Evolutionary conservation across 2,329 filamentous ascomycete species (phyloP), one percentile per base, ranked within the genome.

Genomic region (Tympanopsis confertula): DNA sequence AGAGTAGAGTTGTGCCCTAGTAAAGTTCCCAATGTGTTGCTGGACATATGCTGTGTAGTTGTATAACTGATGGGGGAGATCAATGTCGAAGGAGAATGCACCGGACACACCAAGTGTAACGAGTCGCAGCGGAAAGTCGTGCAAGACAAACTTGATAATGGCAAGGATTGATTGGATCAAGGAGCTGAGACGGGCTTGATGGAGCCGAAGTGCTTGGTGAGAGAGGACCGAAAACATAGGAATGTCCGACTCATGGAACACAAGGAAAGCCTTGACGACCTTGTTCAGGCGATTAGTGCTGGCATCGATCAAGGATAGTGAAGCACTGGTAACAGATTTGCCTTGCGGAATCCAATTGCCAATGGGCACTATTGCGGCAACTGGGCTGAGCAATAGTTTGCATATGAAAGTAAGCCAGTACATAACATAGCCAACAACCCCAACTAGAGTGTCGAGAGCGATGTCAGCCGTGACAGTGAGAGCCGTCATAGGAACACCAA

Each of bases 391-490:
- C 4, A 56, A 19, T 15, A 51, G 35, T 37, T 51, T 57, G 43
- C 51, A 47, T 4, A 56, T 42, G 24, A 60, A 45, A 38, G 50
- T 62, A 22, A 51, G 42, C 46, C 49, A 54, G 41, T 63, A 66
- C 39, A 65, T 55, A 20, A 61, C 35, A 41, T 65, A 33, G 15
- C 30, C 19, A 14, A 58, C 71, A 2, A 61, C 73, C 1, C 63
- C 53, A 3, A 69, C 62, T 2, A 81, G 83, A 15, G 76, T 62
- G 20, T 75, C 50, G 28, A 84, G 71, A n/a, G 91, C 68, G 3
- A 71, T 69, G 4, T 75, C 61, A 52, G 96, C 89, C 43, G 94
- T 82, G 20, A 87, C 57, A 33, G 94, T 68, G 49, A 87, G 87
- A n/a, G 83, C 82, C 29, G 79, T 55, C 39, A 77, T 74, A 32